These are phyloP conservation scores for Comarum palustre DNA, from an alignment of 306 rosid species.

Conservation along the genomic window DNA sequence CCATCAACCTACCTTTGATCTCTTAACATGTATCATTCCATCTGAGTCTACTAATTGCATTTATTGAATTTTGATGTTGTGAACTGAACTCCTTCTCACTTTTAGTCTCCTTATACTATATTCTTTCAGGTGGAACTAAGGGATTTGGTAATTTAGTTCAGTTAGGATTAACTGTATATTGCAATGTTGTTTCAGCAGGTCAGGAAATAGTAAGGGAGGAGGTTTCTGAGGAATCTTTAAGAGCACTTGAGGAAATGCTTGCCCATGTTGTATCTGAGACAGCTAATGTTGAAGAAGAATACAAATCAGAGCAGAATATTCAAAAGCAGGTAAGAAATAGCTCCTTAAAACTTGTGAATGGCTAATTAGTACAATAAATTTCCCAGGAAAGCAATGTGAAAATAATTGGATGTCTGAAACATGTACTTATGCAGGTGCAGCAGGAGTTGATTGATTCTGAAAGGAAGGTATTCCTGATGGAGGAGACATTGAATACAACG, in stretches of 20 bases:
- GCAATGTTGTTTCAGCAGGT: constrained; percentile 34
- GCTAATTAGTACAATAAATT: not conserved
- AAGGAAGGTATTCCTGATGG: constrained; percentile 54
- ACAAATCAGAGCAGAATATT: constrained; percentile 39
- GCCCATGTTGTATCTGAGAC: constrained; percentile 39
- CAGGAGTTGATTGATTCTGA: constrained; percentile 43
- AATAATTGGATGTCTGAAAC: constrained; percentile 14
- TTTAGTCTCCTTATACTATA: not conserved
- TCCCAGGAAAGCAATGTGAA: constrained; percentile 8
- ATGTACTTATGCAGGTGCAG: constrained; percentile 58
- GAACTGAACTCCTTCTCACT: not conserved
- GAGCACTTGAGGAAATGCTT: constrained; percentile 46
- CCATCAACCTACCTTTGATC: not conserved
- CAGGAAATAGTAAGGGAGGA: constrained; percentile 28
- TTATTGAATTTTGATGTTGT: not conserved
- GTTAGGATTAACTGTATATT: constrained; percentile 23
- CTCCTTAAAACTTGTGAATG: constrained; percentile 4
- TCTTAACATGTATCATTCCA: not conserved
- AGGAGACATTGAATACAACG: constrained; percentile 40
- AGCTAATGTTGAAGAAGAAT: constrained; percentile 50
- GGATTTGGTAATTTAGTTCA: not conserved
- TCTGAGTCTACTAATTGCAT: not conserved
- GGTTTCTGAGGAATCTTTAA: constrained; percentile 34
- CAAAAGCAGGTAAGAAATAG: constrained; percentile 45
- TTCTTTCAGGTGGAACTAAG: not conserved